Percentiles rank a stretch among this genome's conserved stretches.
Evolutionary conservation across 805 yeast genomes (phyloP).

Genomic region (Priceomyces medius): DNA sequence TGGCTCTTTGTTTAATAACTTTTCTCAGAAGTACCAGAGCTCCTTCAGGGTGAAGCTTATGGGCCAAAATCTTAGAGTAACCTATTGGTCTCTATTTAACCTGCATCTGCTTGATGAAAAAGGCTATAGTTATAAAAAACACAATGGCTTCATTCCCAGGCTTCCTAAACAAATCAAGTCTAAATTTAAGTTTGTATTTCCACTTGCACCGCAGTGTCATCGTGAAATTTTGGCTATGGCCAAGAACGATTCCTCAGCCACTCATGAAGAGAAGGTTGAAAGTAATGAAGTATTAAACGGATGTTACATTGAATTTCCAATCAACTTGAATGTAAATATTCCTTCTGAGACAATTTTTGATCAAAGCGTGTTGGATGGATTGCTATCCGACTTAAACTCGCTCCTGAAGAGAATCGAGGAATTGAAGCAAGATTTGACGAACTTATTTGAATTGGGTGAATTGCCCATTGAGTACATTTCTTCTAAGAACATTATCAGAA

Average conservation of each 20-base stretch:
- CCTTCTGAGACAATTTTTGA: conserved; percentile 33
- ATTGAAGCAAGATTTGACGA: conserved; percentile 42
- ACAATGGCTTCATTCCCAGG: background rate
- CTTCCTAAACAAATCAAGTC: conserved; percentile 5
- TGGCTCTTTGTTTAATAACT: conserved; percentile 23
- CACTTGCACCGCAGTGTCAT: conserved; percentile 25
- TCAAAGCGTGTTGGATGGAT: conserved; percentile 41
- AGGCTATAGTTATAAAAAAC: conserved; percentile 5
- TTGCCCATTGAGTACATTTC: conserved; percentile 55
- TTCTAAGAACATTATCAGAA: conserved; percentile 42
- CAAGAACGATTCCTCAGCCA: conserved; percentile 18
- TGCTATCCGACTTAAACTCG: conserved; percentile 56
- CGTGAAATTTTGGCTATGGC: conserved; percentile 20
- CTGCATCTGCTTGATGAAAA: background rate
- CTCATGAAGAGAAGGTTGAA: conserved; percentile 14
- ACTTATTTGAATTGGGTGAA: conserved; percentile 60
- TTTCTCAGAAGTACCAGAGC: conserved; percentile 22
- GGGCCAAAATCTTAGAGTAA: conserved; percentile 17
- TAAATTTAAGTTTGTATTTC: conserved; percentile 25
- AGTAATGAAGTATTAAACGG: conserved; percentile 18
- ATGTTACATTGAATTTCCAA: conserved; percentile 36
- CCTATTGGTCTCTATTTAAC: conserved; percentile 19
- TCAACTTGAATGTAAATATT: conserved; percentile 22
- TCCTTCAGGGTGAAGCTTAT: conserved; percentile 19
- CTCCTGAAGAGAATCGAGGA: conserved; percentile 43